Evolutionary conservation across 208 protist species (phyloP).

Genomic region (Wallacemonas sp.): DNA sequence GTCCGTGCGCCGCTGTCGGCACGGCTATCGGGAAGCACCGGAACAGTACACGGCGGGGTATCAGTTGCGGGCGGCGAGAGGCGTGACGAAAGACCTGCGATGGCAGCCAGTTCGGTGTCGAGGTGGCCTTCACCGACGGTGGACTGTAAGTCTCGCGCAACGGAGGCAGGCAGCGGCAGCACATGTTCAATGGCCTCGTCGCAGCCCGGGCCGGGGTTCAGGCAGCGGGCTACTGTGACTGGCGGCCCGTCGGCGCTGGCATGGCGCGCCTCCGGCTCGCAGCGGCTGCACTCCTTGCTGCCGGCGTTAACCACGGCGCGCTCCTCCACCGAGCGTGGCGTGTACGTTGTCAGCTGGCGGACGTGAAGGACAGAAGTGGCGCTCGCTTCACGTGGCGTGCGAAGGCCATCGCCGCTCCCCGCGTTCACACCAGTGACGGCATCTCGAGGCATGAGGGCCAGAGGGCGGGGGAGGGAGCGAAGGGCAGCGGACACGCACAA

Average conservation of each 20-base stretch:
- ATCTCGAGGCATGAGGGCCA: constrained; percentile 4
- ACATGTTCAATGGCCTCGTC: no score
- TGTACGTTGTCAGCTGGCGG: not conserved
- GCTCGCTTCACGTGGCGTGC: constrained; percentile 1
- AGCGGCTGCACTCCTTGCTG: constrained; percentile 8
- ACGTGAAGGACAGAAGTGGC: not conserved
- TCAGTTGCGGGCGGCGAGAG: no score
- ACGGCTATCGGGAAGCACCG: no score
- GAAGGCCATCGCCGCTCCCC: not conserved
- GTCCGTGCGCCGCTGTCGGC: no score
- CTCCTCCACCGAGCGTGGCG: not conserved
- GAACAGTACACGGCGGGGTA: not conserved
- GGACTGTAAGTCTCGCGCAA: no score
- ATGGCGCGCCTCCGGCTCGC: not conserved
- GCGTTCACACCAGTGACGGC: not conserved
- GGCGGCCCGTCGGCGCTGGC: not conserved
- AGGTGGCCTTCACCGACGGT: no score
- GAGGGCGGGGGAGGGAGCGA: no score
- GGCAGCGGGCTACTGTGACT: not conserved
- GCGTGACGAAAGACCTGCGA: no score
- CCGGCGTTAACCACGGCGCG: not conserved
- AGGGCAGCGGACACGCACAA: not conserved
- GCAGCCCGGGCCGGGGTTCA: not conserved
- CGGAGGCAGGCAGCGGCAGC: no score
- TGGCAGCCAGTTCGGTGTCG: no score